Evolutionary conservation across 352 stramenopile species (phyloP), one percentile per base, ranked within the genome.

Genomic region (Globisporangium okanoganense): DNA sequence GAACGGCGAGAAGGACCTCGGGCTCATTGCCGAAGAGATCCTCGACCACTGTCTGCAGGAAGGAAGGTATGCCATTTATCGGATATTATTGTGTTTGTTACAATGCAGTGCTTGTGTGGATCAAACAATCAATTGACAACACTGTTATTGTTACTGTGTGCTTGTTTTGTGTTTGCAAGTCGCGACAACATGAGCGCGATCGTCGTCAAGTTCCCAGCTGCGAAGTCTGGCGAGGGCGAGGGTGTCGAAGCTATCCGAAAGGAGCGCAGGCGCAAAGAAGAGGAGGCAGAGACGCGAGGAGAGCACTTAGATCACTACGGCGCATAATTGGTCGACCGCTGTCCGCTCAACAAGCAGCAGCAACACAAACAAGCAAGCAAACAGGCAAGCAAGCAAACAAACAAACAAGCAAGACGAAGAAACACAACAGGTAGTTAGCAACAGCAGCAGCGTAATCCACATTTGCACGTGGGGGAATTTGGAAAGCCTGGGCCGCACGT

Each of bases 131-230:
- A 36, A 55, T 45, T 55, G 14, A 55, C 31, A 62, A 27, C 16
- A n/a, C 43, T 64, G 16, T 45, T 9, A 45, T 56, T 51, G 29
- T 31, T 22, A 24, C 43, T 50, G 14, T 24, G 44, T 62, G 9
- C 44, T 22, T 58, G 29, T 33, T 54, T 22, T 24, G 38, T 56
- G 8, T 35, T 22, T 36, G 24, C 5, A 54, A 90, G 81, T 22
- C 85, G 81, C 58, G 85, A 95, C 75, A 95, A 95, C 66, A 93
- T 92, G 82, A 95, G 83, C 55, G 73, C 86, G 14, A 75, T 95
- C 43, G 65, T 95, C 24, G 72, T 95, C 56, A 82, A 89, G 70
- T 92, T 95, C 62, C 71, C 82, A 48, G 73, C 61, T 12, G 82
- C 82, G 14, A 85, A 85, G 65, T 71, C 88, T 27, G 82, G 85